phyloP scores from a whole-genome alignment of 805 yeast genomes.

The Wickerhamiella brachini region DNA sequence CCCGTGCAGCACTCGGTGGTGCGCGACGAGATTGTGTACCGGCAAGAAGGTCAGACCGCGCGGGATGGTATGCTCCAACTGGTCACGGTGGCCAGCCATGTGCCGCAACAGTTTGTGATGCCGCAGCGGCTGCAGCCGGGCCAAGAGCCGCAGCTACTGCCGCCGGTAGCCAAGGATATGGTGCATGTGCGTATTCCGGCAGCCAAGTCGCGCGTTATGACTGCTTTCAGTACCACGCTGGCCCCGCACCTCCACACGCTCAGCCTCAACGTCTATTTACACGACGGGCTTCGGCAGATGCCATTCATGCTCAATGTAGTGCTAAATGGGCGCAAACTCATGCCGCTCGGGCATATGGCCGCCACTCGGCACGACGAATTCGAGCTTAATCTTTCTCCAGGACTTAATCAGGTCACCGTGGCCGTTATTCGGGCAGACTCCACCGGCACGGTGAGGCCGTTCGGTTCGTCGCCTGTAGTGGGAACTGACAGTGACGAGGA shows the following conservation, averaged over 20 bases:
- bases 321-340: conserved; percentile 21
- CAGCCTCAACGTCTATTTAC: conserved; percentile 32
- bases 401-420: conserved; percentile 25
- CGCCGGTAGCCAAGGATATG: conserved; percentile 15
- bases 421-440: conserved; percentile 17
- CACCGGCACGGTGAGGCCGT: conserved; percentile 15
- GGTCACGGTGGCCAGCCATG: conserved; percentile 14
- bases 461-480: conserved; percentile 20
- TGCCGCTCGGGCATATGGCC: conserved; percentile 15
- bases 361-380: conserved; percentile 18
- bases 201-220: conserved; percentile 13
- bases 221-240: conserved; percentile 23
- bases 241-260: conserved; percentile 37
- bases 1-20: conserved; percentile 14
- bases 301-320: conserved; percentile 21
- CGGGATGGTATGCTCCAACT: conserved; percentile 15
- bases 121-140: conserved; percentile 13
- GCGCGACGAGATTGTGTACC: conserved; percentile 16
- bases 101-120: conserved; percentile 10
- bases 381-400: conserved; percentile 24
- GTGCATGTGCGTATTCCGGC: conserved; percentile 18
- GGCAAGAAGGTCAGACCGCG: conserved; percentile 13
- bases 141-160: conserved; percentile 9
- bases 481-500: conserved; percentile 20
- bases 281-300: conserved; percentile 26